A percentile compares a stretch with the other conserved stretches of the same genome.
These are phyloP conservation scores for Blechomonas ayalai DNA, from an alignment of 208 protist species.

Conservation along the genomic window DNA sequence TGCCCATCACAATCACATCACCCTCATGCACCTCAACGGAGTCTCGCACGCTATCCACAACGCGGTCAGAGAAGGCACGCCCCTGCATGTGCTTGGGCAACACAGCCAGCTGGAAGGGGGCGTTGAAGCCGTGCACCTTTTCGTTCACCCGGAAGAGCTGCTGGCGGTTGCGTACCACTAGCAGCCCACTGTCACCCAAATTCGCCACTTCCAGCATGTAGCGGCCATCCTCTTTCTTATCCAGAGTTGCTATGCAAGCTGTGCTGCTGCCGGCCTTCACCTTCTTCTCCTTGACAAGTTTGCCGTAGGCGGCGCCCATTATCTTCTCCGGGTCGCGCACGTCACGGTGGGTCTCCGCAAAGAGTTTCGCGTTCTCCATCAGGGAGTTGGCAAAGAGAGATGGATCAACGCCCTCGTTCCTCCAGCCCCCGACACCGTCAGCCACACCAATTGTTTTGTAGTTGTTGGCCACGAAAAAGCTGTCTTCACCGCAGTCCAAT, in stretches of 20 bases:
- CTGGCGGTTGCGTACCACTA: slow-evolving; percentile 78
- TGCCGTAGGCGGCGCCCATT: slow-evolving; percentile 68
- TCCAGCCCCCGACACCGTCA: slow-evolving; percentile 91
- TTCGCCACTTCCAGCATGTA: slow-evolving; percentile 84
- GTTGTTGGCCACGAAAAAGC: slow-evolving; percentile 90
- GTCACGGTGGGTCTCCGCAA: slow-evolving; percentile 73
- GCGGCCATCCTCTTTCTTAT: slow-evolving; percentile 30
- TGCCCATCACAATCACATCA: slow-evolving; percentile 89
- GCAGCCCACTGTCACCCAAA: slow-evolving; percentile 83
- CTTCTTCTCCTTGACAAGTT: slow-evolving; percentile 57
- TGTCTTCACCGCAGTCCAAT: slow-evolving; percentile 91
- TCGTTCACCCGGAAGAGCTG: slow-evolving; percentile 78
- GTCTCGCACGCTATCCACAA: slow-evolving; percentile 68
- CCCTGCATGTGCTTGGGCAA: slow-evolving; percentile 59
- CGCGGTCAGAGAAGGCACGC: slow-evolving; percentile 60
- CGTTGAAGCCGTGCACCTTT: slow-evolving; percentile 90
- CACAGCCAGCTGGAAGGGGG: slow-evolving; percentile 88
- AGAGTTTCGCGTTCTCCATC: slow-evolving; percentile 89
- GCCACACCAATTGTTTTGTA: slow-evolving; percentile 89
- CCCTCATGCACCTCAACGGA: slow-evolving; percentile 71
- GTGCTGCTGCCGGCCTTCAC: slow-evolving; percentile 90
- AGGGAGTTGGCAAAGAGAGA: slow-evolving; percentile 78
- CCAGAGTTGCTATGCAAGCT: slow-evolving; percentile 72
- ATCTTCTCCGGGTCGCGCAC: slow-evolving; percentile 81
- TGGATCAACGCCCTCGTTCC: slow-evolving; percentile 76